phyloP scores from a whole-genome alignment of 192 early-diverging fungal species.

The Coemansia sp. region DNA sequence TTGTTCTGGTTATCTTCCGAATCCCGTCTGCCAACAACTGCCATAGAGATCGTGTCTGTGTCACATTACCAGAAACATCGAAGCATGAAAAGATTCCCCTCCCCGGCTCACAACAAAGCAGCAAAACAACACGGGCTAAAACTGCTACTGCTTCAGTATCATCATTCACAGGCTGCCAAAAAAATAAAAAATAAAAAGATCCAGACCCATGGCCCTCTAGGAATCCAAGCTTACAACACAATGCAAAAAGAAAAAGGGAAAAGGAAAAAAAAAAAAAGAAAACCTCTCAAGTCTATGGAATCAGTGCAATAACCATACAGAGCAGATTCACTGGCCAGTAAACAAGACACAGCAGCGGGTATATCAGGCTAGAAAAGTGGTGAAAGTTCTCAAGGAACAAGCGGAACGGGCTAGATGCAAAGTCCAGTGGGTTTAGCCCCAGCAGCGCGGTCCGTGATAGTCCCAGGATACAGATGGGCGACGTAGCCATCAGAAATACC shows the following conservation, averaged over 20 bases:
- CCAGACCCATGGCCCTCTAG: too few species aligned
- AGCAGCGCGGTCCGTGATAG: conserved; percentile 54
- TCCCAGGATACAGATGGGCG: conserved; percentile 58
- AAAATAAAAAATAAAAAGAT: too few species aligned
- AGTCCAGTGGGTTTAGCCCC: conserved; percentile 35
- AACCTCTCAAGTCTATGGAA: conserved; percentile 20
- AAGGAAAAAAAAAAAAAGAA: neutral
- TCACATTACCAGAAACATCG: too few species aligned
- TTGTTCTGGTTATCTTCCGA: too few species aligned
- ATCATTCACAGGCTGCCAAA: too few species aligned
- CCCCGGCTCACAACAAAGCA: too few species aligned
- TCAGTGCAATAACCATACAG: conserved; percentile 43
- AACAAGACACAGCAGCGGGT: conserved; percentile 64
- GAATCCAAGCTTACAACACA: neutral
- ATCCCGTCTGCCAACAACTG: too few species aligned
- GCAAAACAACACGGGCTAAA: too few species aligned
- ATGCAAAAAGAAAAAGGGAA: neutral
- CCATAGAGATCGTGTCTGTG: too few species aligned
- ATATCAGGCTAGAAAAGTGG: conserved; percentile 61
- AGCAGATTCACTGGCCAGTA: conserved; percentile 68
- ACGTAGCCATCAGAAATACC: conserved; percentile 43
- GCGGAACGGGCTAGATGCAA: conserved; percentile 51
- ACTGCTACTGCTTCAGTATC: too few species aligned
- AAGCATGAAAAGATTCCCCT: too few species aligned
- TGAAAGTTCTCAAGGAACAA: conserved; percentile 63